Conservation (phyloP, 371 early-diverging fungal species). For the Mortierella sp. region DNA sequence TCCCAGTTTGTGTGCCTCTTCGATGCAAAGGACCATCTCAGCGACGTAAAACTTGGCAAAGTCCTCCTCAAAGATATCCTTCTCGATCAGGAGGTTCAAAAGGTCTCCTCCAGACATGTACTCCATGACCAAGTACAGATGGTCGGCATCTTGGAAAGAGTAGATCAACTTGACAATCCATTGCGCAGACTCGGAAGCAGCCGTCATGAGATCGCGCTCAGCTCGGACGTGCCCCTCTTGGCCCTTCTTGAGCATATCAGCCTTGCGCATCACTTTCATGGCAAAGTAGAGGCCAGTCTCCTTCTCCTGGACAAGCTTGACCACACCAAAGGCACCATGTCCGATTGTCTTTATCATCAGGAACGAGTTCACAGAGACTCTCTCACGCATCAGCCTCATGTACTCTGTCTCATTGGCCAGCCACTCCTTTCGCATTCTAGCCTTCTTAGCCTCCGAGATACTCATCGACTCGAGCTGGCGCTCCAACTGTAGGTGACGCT, state of each 20-base stretch:
- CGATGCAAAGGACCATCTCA: constrained; percentile 78
- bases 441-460: constrained; percentile 60
- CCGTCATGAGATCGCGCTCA: constrained; percentile 85
- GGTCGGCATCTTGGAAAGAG: constrained; percentile 75
- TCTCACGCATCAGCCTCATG: constrained; percentile 61
- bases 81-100: constrained; percentile 70
- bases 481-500: constrained; percentile 60
- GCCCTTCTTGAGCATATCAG: constrained; percentile 74
- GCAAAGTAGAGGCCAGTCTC: constrained; percentile 84
- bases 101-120: constrained; percentile 87
- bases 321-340: constrained; percentile 87
- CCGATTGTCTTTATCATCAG: constrained; percentile 81
- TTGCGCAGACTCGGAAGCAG: constrained; percentile 60
- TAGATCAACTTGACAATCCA: constrained; percentile 79
- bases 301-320: constrained; percentile 80
- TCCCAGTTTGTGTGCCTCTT: constrained; percentile 72
- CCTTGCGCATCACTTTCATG: constrained; percentile 86
- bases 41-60: constrained; percentile 77
- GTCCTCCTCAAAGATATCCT: constrained; percentile 68
- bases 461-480: constrained; percentile 57
- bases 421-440: constrained; percentile 58
- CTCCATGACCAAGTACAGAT: constrained; percentile 81
- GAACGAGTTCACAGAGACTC: constrained; percentile 76
- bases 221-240: constrained; percentile 80
- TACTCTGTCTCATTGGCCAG: constrained; percentile 60